phyloP scores from a whole-genome alignment of 306 rosid species.

The Citrullus amarus region DNA sequence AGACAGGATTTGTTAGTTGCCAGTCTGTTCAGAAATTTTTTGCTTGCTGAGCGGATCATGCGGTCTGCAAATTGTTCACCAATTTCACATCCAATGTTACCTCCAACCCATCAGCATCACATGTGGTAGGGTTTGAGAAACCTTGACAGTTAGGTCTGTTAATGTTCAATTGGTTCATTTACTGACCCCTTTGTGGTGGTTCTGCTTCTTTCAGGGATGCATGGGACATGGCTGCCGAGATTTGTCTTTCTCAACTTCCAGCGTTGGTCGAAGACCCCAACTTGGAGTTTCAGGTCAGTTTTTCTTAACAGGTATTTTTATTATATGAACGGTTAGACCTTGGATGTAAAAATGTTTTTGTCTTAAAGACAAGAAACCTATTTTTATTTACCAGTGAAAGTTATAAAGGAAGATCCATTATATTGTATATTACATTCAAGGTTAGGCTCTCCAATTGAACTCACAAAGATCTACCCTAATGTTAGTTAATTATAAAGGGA shows the following conservation, averaged over 20 bases:
- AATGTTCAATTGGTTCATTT: slow-evolving; percentile 6
- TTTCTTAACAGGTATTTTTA: background rate
- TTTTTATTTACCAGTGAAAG: background rate
- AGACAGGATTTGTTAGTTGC: slow-evolving; percentile 96
- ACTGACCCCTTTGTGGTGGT: slow-evolving; percentile 9
- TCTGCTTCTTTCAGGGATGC: slow-evolving; percentile 78
- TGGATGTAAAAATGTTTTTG: background rate
- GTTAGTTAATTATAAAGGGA: background rate
- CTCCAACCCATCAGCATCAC: slow-evolving; percentile 97
- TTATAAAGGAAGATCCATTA: background rate
- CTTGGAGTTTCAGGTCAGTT: slow-evolving; percentile 69
- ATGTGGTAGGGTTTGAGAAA: slow-evolving; percentile 63
- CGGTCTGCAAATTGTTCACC: slow-evolving; percentile 98
- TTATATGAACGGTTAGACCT: background rate
- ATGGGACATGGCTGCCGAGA: slow-evolving; percentile 99
- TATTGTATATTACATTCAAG: background rate
- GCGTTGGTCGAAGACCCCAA: slow-evolving; percentile 69
- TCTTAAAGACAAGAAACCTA: background rate
- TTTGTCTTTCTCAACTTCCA: slow-evolving; percentile 98
- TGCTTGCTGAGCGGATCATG: slow-evolving; percentile 98
- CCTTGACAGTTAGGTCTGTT: slow-evolving; percentile 14
- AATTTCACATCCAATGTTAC: slow-evolving; percentile 76
- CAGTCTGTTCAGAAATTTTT: slow-evolving; percentile 78
- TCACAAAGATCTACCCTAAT: background rate
- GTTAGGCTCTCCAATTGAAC: background rate